Base-by-base conservation (phyloP, 2,329 filamentous ascomycete genomes). In the Lasiodiplodia theobromae region DNA sequence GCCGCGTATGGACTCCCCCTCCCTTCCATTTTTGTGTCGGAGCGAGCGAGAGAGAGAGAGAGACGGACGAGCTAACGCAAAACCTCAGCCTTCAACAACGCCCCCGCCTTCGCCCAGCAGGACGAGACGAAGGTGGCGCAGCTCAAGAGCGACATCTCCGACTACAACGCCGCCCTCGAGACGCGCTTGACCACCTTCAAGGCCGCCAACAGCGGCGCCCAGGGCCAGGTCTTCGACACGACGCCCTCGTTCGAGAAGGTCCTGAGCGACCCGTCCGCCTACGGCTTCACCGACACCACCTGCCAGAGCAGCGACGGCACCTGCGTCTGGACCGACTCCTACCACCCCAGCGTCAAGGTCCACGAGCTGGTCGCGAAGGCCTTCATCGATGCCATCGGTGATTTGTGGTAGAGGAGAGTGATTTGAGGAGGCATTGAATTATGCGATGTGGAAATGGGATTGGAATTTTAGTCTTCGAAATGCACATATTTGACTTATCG, bases 311-410 rank as follows among this genome's bases (percentile, higher is more conserved):
- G 67, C 0, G 75, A 85, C 54, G 83, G 83, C 4, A 76, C 74
- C 12, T 85, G 83, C 68, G 66, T 85, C 40, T 85, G 83, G 82
- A 82, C 79, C 67, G 81, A 84, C 63, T 63, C 72, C 49, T 73
- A 73, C 56, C 71, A 73, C 68, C 70, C 73, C 31, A 70, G 68
- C 5, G 54, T 66, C 40, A 69, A 62, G 21, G 65, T 71, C 34
- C 69, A 69, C n/a, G 44, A 68, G 34, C 16, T 70, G 44, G 40
- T 71, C 11, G 70, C 57, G 3, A 7, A 68, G 47, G 58, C 64
- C 4, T 54, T 65, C 8, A 28, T 54, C 21, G 47, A 65, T 14
- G 49, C 10, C 7, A 25, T 10, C 12, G 34, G 18, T 2, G 49
- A 52, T 12, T 44, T 65, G 21, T 65, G 37, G 23, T 65, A 65